Conservation (phyloP, 345 rosid genomes). For the Salix koriyanagi region DNA sequence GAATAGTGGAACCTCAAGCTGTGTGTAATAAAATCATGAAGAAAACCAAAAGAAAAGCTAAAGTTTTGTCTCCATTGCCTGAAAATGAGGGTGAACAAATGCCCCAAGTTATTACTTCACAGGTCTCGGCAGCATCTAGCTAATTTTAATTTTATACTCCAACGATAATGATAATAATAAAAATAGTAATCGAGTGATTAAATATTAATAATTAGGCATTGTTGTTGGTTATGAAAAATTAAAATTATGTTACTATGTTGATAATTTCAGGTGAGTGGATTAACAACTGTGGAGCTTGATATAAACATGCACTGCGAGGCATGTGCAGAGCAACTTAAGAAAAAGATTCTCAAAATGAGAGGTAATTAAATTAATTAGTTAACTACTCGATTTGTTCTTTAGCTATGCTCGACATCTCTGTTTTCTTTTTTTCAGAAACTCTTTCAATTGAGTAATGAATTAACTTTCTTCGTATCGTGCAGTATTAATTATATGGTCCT, state of each 20-base stretch:
- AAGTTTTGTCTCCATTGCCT: constrained; percentile 74
- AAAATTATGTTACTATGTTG: background rate
- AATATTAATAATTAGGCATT: background rate
- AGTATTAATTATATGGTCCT: background rate
- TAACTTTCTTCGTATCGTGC: too few relatives aligned
- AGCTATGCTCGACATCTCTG: too few relatives aligned
- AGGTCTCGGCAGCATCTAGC: constrained; percentile 24
- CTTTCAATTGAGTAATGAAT: too few relatives aligned
- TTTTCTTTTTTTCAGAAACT: too few relatives aligned
- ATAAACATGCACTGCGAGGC: constrained; percentile 94
- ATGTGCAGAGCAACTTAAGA: constrained; percentile 87
- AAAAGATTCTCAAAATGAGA: constrained; percentile 88
- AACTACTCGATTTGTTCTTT: background rate
- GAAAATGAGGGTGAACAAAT: constrained; percentile 67
- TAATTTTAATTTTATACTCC: background rate
- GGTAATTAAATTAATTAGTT: constrained; percentile 37
- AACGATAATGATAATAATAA: background rate
- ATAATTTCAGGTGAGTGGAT: constrained; percentile 50
- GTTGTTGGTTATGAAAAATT: background rate
- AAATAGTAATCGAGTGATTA: background rate
- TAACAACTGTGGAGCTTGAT: constrained; percentile 67
- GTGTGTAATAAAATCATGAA: constrained; percentile 68
- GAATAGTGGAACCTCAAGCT: constrained; percentile 75
- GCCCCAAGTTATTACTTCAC: constrained; percentile 60
- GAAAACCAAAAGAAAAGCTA: constrained; percentile 71